A percentile compares a stretch with the other conserved stretches of the same genome.
These are phyloP conservation scores for Amaranthus cruentus DNA, from an alignment of 148 eudicot species.

Conservation along the genomic window DNA sequence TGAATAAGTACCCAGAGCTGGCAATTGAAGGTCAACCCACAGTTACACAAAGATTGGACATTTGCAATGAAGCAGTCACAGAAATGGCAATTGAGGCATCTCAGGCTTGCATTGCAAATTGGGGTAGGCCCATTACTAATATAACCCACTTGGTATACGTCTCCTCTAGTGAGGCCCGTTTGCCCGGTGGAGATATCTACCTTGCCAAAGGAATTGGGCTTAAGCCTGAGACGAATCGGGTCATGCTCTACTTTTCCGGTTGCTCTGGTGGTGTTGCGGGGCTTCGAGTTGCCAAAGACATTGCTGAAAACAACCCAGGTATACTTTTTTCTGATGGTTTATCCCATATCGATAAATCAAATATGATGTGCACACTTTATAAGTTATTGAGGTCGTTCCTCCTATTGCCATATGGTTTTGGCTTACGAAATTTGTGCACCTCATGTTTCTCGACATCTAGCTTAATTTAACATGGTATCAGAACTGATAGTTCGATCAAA, in stretches of 20 bases:
- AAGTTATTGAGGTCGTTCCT: no score
- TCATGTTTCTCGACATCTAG: no score
- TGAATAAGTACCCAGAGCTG: slow-evolving; percentile 76
- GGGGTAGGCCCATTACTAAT: slow-evolving; percentile 70
- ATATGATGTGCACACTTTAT: no score
- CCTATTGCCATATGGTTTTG: no score
- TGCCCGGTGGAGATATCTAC: slow-evolving; percentile 87
- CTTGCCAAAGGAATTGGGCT: slow-evolving; percentile 84
- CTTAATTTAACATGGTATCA: no score
- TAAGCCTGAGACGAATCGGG: slow-evolving; percentile 57
- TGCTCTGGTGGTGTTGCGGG: slow-evolving; percentile 98
- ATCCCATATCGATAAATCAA: no score
- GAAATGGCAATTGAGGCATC: slow-evolving; percentile 95
- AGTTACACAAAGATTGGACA: slow-evolving; percentile 73
- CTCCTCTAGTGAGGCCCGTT: slow-evolving; percentile 88
- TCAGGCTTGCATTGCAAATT: slow-evolving; percentile 57
- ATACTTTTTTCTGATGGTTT: not conserved
- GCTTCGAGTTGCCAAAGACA: slow-evolving; percentile 80
- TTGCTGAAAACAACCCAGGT: slow-evolving; percentile 96
- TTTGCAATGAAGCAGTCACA: slow-evolving; percentile 89
- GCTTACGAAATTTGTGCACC: no score
- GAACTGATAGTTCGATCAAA: no score
- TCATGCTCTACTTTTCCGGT: slow-evolving; percentile 81
- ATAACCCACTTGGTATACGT: slow-evolving; percentile 95
- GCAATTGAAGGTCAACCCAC: slow-evolving; percentile 82